Evolutionary conservation across 345 rosid species (phyloP).

Genomic region (Ceriops zippeliana): DNA sequence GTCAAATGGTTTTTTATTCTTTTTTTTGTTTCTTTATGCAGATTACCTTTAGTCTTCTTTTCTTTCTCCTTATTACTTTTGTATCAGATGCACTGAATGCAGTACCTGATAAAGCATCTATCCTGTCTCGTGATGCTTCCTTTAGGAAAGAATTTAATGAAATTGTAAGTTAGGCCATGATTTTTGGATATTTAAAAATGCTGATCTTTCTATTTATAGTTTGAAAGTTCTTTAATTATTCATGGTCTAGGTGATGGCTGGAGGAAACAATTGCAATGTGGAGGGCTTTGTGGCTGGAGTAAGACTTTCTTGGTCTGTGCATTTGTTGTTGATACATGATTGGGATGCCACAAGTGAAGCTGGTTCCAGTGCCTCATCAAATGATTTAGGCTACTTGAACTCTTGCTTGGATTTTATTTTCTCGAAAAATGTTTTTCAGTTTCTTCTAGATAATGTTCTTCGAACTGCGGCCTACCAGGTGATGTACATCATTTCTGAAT

Average conservation of each 20-base stretch:
- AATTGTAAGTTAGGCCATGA: constrained; percentile 51
- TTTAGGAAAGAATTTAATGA: constrained; percentile 87
- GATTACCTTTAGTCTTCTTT: constrained; percentile 78
- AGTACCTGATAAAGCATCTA: constrained; percentile 68
- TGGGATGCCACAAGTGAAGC: constrained; percentile 53
- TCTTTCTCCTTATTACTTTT: constrained; percentile 72
- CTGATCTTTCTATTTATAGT: constrained; percentile 12
- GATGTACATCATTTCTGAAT: not conserved
- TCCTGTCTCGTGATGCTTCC: constrained; percentile 69
- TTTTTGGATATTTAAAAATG: constrained; percentile 18
- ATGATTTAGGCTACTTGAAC: constrained; percentile 57
- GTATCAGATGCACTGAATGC: constrained; percentile 87
- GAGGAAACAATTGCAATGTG: constrained; percentile 47
- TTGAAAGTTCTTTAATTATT: constrained; percentile 27
- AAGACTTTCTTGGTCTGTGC: constrained; percentile 91
- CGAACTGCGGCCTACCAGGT: constrained; percentile 91
- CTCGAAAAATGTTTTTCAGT: constrained; percentile 73
- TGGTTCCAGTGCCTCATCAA: constrained; percentile 45
- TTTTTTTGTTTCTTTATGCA: constrained; percentile 36
- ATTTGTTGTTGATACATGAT: constrained; percentile 76
- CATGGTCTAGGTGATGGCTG: constrained; percentile 64
- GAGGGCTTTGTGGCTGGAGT: constrained; percentile 77
- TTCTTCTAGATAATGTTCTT: constrained; percentile 74
- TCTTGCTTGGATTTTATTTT: constrained; percentile 75
- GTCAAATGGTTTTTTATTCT: not conserved